Percentiles rank a stretch among this genome's conserved stretches.
Evolutionary conservation across 2,329 filamentous ascomycete species (phyloP).

Genomic region (Scedosporium minutisporum): DNA sequence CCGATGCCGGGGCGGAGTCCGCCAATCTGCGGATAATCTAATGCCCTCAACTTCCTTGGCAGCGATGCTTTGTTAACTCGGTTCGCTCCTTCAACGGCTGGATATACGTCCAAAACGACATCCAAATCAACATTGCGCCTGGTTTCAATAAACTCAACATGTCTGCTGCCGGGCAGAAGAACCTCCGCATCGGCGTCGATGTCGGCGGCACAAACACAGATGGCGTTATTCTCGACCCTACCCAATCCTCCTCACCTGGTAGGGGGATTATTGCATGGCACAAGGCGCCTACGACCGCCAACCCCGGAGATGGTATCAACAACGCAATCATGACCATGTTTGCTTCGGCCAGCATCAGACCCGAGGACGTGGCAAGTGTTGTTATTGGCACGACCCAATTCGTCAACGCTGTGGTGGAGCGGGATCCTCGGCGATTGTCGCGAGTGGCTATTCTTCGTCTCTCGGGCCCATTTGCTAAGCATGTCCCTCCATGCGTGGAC

Average conservation of each 20-base stretch:
- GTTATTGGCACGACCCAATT: constrained; percentile 50
- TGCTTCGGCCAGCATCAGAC: constrained; percentile 18
- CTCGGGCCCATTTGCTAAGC: constrained; percentile 38
- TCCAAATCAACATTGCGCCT: too few relatives aligned
- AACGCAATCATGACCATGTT: constrained; percentile 35
- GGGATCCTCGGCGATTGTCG: constrained; percentile 36
- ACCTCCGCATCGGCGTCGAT: constrained; percentile 34
- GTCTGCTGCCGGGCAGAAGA: constrained; percentile 4
- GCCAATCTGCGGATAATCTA: too few relatives aligned
- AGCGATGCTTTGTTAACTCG: too few relatives aligned
- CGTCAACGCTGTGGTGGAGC: constrained; percentile 47
- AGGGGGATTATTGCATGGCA: constrained; percentile 41
- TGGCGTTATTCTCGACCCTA: constrained; percentile 37
- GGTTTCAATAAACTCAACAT: neutral
- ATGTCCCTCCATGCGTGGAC: constrained; percentile 40
- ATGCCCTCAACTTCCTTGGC: too few relatives aligned
- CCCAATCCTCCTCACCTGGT: constrained; percentile 20
- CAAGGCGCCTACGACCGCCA: constrained; percentile 37
- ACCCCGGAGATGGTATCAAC: constrained; percentile 36
- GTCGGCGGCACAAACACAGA: constrained; percentile 45
- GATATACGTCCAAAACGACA: too few relatives aligned
- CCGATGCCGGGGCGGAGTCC: too few relatives aligned
- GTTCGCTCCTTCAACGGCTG: too few relatives aligned
- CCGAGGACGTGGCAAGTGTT: constrained; percentile 33
- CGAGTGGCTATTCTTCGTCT: constrained; percentile 45